A percentile compares a stretch with the other conserved stretches of the same genome.
phyloP scores from a whole-genome alignment of 108 stramenopile genomes.

The Schizochytrium sp. region DNA sequence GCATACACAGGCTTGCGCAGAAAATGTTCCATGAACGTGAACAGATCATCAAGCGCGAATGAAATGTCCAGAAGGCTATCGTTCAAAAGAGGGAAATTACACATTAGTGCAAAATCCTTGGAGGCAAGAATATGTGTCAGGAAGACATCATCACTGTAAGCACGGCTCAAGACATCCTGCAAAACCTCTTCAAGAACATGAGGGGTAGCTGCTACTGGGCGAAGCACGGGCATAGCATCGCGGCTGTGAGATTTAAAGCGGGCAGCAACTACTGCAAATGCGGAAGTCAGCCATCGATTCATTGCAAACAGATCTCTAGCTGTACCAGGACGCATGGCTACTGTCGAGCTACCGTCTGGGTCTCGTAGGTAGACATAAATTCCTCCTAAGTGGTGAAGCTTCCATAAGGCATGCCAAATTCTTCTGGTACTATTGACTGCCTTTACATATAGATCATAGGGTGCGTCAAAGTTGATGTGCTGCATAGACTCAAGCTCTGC shows the following conservation, averaged over 20 bases:
- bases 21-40: not conserved
- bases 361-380: too few relatives aligned
- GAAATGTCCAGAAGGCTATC: constrained; percentile 4
- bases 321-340: too few relatives aligned
- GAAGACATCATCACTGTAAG: not conserved
- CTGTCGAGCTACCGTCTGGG: too few relatives aligned
- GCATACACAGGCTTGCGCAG: not conserved
- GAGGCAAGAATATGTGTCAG: not conserved
- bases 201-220: constrained; percentile 29
- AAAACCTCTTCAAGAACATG: constrained; percentile 16
- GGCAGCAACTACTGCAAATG: not conserved
- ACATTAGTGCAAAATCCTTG: not conserved
- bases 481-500: too few relatives aligned
- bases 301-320: too few relatives aligned
- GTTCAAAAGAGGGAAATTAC: not conserved
- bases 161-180: not conserved
- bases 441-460: too few relatives aligned
- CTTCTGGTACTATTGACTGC: too few relatives aligned
- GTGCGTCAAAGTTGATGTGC: too few relatives aligned
- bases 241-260: not conserved
- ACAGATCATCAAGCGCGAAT: not conserved
- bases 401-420: too few relatives aligned
- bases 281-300: too few relatives aligned
- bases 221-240: constrained; percentile 5
- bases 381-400: too few relatives aligned